Percentiles rank a stretch among this genome's conserved stretches.
phyloP scores from a whole-genome alignment of 2,329 filamentous ascomycete species.

The Tolypocladium ophioglossoides region DNA sequence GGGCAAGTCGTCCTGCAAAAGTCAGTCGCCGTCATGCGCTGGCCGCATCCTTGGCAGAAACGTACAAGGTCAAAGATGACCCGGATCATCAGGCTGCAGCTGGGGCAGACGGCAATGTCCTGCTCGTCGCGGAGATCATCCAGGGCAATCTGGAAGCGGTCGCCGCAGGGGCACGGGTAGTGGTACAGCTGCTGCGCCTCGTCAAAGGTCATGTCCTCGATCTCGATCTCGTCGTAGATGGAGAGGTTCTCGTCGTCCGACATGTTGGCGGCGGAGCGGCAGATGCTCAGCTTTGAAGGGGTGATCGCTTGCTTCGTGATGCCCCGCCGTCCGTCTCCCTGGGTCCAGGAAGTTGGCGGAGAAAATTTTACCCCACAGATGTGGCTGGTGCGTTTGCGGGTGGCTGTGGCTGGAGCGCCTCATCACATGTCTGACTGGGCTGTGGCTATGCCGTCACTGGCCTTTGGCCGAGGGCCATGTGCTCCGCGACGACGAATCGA shows the following conservation, averaged over 20 bases:
- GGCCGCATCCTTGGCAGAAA: not conserved
- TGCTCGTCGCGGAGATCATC: slow-evolving; percentile 77
- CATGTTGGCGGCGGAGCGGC: slow-evolving; percentile 27
- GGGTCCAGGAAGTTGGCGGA: no score
- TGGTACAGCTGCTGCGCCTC: slow-evolving; percentile 75
- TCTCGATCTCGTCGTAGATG: slow-evolving; percentile 96
- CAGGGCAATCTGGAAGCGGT: slow-evolving; percentile 85
- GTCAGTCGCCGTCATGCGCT: not conserved
- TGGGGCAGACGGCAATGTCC: slow-evolving; percentile 94
- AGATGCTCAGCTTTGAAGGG: no score
- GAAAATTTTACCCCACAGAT: slow-evolving; percentile 4
- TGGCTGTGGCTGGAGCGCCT: not conserved
- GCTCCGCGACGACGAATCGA: not conserved
- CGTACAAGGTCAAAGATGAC: slow-evolving; percentile 84
- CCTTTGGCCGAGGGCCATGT: slow-evolving; percentile 1
- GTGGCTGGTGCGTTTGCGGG: slow-evolving; percentile 3
- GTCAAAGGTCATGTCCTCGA: slow-evolving; percentile 96
- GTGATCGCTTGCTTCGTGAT: no score
- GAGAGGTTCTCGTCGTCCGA: slow-evolving; percentile 54
- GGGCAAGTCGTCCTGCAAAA: slow-evolving; percentile 31
- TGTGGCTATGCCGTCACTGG: not conserved
- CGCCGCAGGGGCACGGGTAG: slow-evolving; percentile 94
- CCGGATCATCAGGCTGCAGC: slow-evolving; percentile 91
- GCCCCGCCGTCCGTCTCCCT: no score
- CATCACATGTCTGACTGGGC: slow-evolving; percentile 2